A percentile compares a stretch with the other conserved stretches of the same genome.
Evolutionary conservation across 306 rosid species (phyloP).

Genomic region (Cicer arietinum): DNA sequence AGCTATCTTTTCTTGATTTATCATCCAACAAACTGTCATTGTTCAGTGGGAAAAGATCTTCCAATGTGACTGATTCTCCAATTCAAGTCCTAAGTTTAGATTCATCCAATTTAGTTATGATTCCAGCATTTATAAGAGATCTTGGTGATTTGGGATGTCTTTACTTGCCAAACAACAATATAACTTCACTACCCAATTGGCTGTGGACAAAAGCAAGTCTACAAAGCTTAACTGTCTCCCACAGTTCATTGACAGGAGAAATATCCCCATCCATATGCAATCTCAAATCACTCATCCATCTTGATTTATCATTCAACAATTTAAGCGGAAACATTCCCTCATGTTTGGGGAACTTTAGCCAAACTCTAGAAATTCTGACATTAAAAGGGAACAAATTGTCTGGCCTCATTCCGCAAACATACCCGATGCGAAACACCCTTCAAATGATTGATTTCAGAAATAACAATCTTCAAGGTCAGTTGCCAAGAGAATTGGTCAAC

Average conservation of each 20-base stretch:
- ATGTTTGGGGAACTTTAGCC: slow-evolving; percentile 37
- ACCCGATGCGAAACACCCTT: not conserved
- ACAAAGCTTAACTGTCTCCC: not conserved
- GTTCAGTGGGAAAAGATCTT: not conserved
- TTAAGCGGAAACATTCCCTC: slow-evolving; percentile 28
- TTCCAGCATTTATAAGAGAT: not conserved
- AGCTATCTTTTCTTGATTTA: not conserved
- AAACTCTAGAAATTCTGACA: not conserved
- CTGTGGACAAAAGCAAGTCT: slow-evolving; percentile 6
- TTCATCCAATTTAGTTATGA: slow-evolving; percentile 27
- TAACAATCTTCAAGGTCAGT: slow-evolving; percentile 45
- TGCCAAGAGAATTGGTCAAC: slow-evolving; percentile 46
- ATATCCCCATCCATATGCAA: slow-evolving; percentile 40
- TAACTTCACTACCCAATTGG: slow-evolving; percentile 38
- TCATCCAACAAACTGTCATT: slow-evolving; percentile 7
- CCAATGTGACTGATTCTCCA: not conserved
- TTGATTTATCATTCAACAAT: slow-evolving; percentile 41
- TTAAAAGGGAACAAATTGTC: slow-evolving; percentile 16
- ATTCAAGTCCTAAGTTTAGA: not conserved
- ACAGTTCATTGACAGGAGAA: slow-evolving; percentile 29
- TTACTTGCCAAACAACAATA: not conserved
- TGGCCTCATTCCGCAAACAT: slow-evolving; percentile 38
- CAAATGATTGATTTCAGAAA: slow-evolving; percentile 18
- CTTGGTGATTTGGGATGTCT: not conserved
- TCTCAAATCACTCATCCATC: slow-evolving; percentile 8